phyloP scores from a whole-genome alignment of 2,329 filamentous ascomycete genomes.

The Diaporthe sp. region DNA sequence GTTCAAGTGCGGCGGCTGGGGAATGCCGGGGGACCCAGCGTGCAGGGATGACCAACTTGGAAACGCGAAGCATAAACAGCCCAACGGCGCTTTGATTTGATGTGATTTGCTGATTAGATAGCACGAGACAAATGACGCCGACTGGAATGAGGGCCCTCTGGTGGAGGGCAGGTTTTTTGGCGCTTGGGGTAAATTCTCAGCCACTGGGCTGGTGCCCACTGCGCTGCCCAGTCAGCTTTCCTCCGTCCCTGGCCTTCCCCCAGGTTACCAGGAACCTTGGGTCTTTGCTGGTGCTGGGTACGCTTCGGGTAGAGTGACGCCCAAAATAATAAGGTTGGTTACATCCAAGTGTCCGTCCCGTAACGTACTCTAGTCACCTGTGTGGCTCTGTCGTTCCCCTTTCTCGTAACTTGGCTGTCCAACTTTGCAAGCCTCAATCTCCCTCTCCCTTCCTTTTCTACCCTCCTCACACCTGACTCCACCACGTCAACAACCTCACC shows the following conservation, averaged over 20 bases:
- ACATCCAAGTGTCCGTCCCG: constrained; percentile 18
- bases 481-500: constrained; percentile 21
- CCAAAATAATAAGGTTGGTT: constrained; percentile 33
- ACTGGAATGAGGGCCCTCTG: constrained; percentile 22
- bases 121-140: constrained; percentile 21
- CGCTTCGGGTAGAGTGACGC: constrained; percentile 24
- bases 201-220: constrained; percentile 3
- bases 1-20: neutral
- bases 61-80: constrained; percentile 18
- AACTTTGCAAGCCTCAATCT: constrained; percentile 9
- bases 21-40: neutral
- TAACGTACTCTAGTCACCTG: neutral
- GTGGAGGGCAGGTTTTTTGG: constrained; percentile 17
- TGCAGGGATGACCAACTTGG: constrained; percentile 20
- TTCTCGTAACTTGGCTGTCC: constrained; percentile 15
- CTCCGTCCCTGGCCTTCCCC: constrained; percentile 1
- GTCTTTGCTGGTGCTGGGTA: neutral
- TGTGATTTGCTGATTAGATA: constrained; percentile 27
- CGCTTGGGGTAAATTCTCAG: constrained; percentile 22
- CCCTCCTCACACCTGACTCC: constrained; percentile 4
- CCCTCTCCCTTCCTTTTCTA: neutral
- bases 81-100: constrained; percentile 30
- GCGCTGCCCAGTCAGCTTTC: neutral
- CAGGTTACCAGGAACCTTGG: neutral
- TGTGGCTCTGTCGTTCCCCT: constrained; percentile 8